These are phyloP conservation scores for Rhizodiscina lignyota DNA, from an alignment of 495 filamentous ascomycete genomes.

Conservation along the genomic window DNA sequence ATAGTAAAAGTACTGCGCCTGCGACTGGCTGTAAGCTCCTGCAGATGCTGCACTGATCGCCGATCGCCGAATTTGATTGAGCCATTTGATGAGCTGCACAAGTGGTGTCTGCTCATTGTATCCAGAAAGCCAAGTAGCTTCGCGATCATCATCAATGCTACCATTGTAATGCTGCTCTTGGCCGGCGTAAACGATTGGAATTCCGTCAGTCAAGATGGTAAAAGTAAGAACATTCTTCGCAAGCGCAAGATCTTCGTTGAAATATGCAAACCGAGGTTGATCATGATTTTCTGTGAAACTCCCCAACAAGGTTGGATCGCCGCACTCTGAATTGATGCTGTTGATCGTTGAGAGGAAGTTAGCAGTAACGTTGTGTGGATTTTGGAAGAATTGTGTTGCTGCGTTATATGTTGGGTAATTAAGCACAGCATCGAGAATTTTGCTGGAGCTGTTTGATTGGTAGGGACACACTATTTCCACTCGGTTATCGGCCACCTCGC, in stretches of 20 bases:
- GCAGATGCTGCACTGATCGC: too few relatives aligned
- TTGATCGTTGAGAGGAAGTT: conserved; percentile 5
- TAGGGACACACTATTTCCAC: conserved; percentile 44
- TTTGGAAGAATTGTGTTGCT: neutral
- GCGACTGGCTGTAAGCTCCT: too few relatives aligned
- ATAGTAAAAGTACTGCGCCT: too few relatives aligned
- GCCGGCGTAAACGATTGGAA: conserved; percentile 51
- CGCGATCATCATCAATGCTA: conserved; percentile 41
- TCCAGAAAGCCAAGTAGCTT: conserved; percentile 53
- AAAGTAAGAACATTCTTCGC: conserved; percentile 56
- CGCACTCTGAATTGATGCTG: conserved; percentile 26
- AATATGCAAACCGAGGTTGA: conserved; percentile 18
- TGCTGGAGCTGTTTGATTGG: conserved; percentile 39
- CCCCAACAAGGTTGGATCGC: conserved; percentile 48
- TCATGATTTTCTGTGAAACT: conserved; percentile 76
- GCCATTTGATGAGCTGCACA: conserved; percentile 22
- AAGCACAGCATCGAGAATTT: conserved; percentile 34
- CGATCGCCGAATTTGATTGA: neutral
- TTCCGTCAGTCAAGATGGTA: conserved; percentile 52
- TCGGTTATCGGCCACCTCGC: conserved; percentile 53
- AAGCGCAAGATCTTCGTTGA: conserved; percentile 26
- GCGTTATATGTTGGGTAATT: conserved; percentile 45
- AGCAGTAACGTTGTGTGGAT: neutral
- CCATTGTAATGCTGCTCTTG: conserved; percentile 59
- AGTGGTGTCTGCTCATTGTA: conserved; percentile 43